Percentiles rank a stretch among this genome's conserved stretches.
Conservation (phyloP, 148 eudicot genomes). For the Camellia lanceoleosa region DNA sequence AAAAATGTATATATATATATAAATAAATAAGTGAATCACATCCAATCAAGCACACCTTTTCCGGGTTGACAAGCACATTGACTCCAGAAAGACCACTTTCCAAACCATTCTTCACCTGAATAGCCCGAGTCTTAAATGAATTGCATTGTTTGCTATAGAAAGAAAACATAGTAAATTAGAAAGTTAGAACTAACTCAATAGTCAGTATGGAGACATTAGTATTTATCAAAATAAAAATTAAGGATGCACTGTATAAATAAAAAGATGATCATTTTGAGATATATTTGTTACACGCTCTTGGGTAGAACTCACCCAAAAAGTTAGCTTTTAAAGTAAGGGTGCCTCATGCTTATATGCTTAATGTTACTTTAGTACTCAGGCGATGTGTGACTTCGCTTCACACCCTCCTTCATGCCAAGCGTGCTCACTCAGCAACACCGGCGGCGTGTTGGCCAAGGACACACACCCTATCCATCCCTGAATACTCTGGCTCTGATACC, state of each 20-base stretch:
- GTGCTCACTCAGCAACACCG: too few relatives aligned
- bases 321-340: too few relatives aligned
- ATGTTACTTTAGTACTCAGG: too few relatives aligned
- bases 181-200: background rate
- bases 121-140: constrained; percentile 51
- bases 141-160: constrained; percentile 51
- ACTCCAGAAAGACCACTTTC: constrained; percentile 46
- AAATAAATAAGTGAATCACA: background rate
- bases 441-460: too few relatives aligned
- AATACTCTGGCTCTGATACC: too few relatives aligned
- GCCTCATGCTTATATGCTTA: too few relatives aligned
- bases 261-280: background rate
- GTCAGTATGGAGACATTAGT: background rate
- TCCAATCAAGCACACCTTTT: constrained; percentile 35
- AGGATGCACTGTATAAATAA: background rate
- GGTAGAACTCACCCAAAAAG: too few relatives aligned
- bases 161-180: background rate
- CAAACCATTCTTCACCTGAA: constrained; percentile 43
- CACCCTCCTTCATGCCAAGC: too few relatives aligned
- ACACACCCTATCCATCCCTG: too few relatives aligned
- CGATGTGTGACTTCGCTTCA: too few relatives aligned
- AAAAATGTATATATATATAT: background rate
- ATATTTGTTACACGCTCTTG: background rate
- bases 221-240: background rate
- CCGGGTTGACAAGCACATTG: constrained; percentile 60